Percentiles rank a stretch among this genome's conserved stretches.
Conservation (phyloP, 192 early-diverging fungal genomes). For the Podila epicladia region DNA sequence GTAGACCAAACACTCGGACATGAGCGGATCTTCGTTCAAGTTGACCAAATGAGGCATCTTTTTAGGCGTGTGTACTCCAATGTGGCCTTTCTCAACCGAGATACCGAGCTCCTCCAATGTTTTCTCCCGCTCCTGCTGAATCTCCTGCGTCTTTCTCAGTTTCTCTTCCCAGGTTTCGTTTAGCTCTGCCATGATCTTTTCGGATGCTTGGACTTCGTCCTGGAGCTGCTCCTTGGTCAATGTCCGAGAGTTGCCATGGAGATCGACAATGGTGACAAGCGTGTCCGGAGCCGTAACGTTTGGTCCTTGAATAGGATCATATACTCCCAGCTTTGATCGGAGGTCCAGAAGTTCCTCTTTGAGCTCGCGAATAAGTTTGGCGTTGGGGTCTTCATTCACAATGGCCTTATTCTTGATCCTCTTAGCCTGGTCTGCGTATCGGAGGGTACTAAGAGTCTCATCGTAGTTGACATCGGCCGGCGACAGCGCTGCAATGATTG, state of each 20-base stretch:
- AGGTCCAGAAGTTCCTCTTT: constrained; percentile 82
- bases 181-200: constrained; percentile 88
- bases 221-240: constrained; percentile 65
- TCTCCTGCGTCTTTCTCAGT: constrained; percentile 72
- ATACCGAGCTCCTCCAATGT: constrained; percentile 85
- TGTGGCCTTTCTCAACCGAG: constrained; percentile 70
- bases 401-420: constrained; percentile 90
- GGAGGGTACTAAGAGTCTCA: constrained; percentile 85
- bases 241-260: constrained; percentile 53
- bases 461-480: constrained; percentile 71
- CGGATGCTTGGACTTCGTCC: constrained; percentile 84
- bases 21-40: constrained; percentile 89
- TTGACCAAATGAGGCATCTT: constrained; percentile 89
- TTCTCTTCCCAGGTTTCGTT: constrained; percentile 90
- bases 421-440: constrained; percentile 93
- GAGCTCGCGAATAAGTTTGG: constrained; percentile 83
- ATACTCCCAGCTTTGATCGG: constrained; percentile 62
- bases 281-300: constrained; percentile 17
- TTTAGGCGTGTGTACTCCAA: constrained; percentile 82
- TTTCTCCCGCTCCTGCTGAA: constrained; percentile 76
- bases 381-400: constrained; percentile 90
- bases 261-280: constrained; percentile 56
- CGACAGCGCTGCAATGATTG: constrained; percentile 84
- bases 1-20: constrained; percentile 91
- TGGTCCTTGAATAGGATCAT: constrained; percentile 47